Percentiles rank a stretch among this genome's conserved stretches.
Conservation (phyloP, 371 early-diverging fungal species). For the Thermomucor indicae-seudaticae region DNA sequence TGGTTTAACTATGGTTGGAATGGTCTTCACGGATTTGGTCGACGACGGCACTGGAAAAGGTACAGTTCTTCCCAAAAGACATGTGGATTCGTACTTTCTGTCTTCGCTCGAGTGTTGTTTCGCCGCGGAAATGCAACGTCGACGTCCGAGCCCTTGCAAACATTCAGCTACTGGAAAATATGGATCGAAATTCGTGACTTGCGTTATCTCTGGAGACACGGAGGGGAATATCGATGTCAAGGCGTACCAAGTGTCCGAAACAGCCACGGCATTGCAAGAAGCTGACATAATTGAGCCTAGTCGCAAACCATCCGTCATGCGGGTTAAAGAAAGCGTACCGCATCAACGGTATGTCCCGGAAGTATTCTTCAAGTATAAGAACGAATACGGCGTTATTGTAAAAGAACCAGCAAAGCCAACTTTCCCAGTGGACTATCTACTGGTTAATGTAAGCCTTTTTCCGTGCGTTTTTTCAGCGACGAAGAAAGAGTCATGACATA, state of each 20-base stretch:
- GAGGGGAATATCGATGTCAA: conserved; percentile 85
- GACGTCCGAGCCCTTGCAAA: conserved; percentile 67
- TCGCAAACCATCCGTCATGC: conserved; percentile 82
- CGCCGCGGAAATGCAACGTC: conserved; percentile 86
- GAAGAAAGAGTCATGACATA: neutral
- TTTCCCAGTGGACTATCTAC: conserved; percentile 94
- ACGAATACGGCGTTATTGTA: conserved; percentile 88
- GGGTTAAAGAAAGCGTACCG: conserved; percentile 74
- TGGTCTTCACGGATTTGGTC: conserved; percentile 93
- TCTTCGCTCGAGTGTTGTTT: conserved; percentile 91
- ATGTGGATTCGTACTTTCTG: conserved; percentile 91
- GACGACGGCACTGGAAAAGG: conserved; percentile 84
- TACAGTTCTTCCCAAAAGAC: conserved; percentile 84
- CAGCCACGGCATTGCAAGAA: conserved; percentile 85
- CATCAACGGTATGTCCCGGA: conserved; percentile 90
- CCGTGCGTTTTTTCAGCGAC: neutral
- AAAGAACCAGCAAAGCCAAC: conserved; percentile 86
- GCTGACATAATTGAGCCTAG: conserved; percentile 93
- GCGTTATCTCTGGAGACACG: conserved; percentile 80
- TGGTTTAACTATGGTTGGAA: conserved; percentile 84
- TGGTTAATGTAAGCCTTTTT: conserved; percentile 79
- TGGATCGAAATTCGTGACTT: conserved; percentile 92
- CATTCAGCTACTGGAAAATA: conserved; percentile 78
- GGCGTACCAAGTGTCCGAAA: conserved; percentile 93
- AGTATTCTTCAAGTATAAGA: conserved; percentile 92